phyloP scores from a whole-genome alignment of 345 rosid species.

The Dimocarpus longan region DNA sequence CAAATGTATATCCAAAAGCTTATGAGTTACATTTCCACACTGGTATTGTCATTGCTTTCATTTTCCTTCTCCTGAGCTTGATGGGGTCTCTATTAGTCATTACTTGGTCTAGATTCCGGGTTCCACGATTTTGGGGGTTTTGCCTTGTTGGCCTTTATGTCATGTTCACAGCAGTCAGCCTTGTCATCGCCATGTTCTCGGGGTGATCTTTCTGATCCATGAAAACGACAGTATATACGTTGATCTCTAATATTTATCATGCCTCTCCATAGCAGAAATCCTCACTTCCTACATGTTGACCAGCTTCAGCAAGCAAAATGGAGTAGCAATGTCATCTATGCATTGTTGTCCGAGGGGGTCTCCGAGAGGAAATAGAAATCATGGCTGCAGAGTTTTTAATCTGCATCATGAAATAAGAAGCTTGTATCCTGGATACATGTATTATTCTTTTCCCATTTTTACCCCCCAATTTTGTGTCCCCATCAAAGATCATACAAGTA shows the following conservation, averaged over 20 bases:
- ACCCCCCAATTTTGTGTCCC: background rate
- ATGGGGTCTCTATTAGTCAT: conserved; percentile 93
- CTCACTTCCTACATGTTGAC: background rate
- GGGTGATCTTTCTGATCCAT: conserved; percentile 34
- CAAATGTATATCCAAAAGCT: conserved; percentile 74
- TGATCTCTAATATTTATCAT: background rate
- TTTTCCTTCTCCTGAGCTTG: conserved; percentile 81
- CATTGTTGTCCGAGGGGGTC: background rate
- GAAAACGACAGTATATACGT: background rate
- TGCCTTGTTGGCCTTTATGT: conserved; percentile 89
- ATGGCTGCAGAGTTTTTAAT: conserved; percentile 18
- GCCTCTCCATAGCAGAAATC: background rate
- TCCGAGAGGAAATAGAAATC: background rate
- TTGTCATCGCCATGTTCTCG: conserved; percentile 63
- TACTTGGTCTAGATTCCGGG: conserved; percentile 93
- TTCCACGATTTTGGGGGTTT: conserved; percentile 91
- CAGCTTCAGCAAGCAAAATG: background rate
- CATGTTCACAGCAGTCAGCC: conserved; percentile 63
- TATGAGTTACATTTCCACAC: conserved; percentile 74
- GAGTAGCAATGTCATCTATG: background rate
- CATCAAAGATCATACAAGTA: background rate
- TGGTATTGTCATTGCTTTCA: conserved; percentile 85
- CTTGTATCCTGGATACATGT: background rate
- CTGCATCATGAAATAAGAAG: conserved; percentile 26
- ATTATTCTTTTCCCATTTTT: background rate